These are phyloP conservation scores for Sugiyamaella valdiviana DNA, from an alignment of 805 yeast genomes.

Conservation along the genomic window DNA sequence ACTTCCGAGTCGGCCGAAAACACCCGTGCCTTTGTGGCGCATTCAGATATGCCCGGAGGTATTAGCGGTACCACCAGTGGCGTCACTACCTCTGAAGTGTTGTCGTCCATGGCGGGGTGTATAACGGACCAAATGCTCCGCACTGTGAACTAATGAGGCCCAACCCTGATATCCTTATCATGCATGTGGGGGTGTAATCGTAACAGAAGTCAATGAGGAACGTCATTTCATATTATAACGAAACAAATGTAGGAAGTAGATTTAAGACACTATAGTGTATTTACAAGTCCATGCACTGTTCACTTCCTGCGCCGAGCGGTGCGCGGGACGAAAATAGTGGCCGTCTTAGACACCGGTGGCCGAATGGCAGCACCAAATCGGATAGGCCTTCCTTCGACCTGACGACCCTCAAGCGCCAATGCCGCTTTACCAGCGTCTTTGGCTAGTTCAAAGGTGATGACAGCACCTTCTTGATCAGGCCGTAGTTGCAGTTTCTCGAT, in stretches of 20 bases:
- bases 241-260: too few species aligned
- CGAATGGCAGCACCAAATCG: not conserved
- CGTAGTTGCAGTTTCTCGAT: slow-evolving; percentile 4
- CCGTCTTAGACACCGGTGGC: not conserved
- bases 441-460: slow-evolving; percentile 12
- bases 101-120: not conserved
- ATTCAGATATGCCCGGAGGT: not conserved
- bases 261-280: not conserved
- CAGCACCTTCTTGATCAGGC: slow-evolving; percentile 13
- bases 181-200: not conserved
- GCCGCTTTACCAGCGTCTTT: slow-evolving; percentile 17
- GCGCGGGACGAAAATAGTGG: slow-evolving; percentile 6
- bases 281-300: not conserved
- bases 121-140: not conserved
- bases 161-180: not conserved
- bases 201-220: too few species aligned
- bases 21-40: not conserved
- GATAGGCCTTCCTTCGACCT: slow-evolving; percentile 4
- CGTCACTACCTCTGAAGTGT: not conserved
- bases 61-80: not conserved
- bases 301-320: not conserved
- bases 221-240: too few species aligned
- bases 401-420: slow-evolving; percentile 15
- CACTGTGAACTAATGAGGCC: not conserved
- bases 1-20: not conserved